Evolutionary conservation across 352 stramenopile species (phyloP), one percentile per base, ranked within the genome.

Genomic region (Pythium coloratum): DNA sequence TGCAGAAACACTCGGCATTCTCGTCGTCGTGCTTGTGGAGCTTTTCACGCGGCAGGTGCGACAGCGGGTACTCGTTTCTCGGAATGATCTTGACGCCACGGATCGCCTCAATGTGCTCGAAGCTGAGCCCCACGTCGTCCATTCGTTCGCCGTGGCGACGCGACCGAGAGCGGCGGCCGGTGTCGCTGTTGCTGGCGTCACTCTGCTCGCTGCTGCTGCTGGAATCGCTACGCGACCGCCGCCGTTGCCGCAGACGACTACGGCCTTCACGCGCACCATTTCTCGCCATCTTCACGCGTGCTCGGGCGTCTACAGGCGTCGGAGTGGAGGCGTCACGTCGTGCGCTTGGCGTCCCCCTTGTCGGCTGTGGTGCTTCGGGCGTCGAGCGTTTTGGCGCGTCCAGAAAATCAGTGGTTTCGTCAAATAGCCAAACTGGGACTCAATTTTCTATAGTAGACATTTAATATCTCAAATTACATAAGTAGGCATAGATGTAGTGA

Each of bases 21-120:
- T 77, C 77, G 32, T 85, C 76, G 24, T 86, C 78, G 33, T 59
- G 38, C n/a, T 76, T 69, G 36, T 62, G 63, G 6, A 75, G 62
- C 32, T 78, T 76, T 20, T 76, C 59, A 30, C 75, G 69, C 36
- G 74, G 57, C 42, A 93, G 58, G 33, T 90, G 80, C 40, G 66
- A 33, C n/a, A 92, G 66, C 47, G 86, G 86, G 40, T 93, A 92
- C 66, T 92, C 84, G 72, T 92, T 92, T 36, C 75, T 73, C 44
- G 66, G 69, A 61, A 92, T 81, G 53, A 92, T 71, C 55, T 77
- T 34, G 40, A 92, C 81, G 71, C 83, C 67, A 30, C 84, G 84
- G 13, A 92, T 65, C 47, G 84, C 84, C 64, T 91, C 78, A 9
- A 92, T 60, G 62, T 92, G 82, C 66, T 91, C 82, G 54, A 78